Percentiles rank a stretch among this genome's conserved stretches.
Conservation (phyloP, 352 stramenopile genomes). For the Phytophthora cajani region DNA sequence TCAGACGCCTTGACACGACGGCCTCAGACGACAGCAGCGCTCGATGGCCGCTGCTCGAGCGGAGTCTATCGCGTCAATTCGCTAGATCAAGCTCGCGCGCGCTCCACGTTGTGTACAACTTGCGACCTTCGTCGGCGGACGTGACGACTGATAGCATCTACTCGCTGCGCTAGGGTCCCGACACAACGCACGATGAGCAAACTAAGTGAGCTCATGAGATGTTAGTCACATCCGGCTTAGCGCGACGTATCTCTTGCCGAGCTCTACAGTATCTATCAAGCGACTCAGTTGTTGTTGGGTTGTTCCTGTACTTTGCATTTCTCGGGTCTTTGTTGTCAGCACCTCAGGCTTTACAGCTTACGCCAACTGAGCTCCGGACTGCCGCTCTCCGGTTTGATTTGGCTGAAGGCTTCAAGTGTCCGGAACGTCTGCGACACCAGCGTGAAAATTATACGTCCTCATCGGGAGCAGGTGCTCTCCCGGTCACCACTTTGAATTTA, state of each 20-base stretch:
- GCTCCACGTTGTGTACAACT: conserved; percentile 27
- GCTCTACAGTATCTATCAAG: neutral
- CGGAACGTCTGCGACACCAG: conserved; percentile 3
- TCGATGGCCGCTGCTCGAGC: conserved; percentile 2
- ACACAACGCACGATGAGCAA: neutral
- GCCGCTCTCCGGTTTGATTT: neutral
- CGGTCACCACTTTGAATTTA: neutral
- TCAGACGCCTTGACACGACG: conserved; percentile 6
- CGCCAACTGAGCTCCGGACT: neutral
- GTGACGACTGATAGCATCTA: conserved; percentile 11
- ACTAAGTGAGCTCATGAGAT: conserved; percentile 6
- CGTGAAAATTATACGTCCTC: neutral
- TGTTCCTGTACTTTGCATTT: neutral
- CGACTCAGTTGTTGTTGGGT: neutral
- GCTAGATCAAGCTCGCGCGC: conserved; percentile 21
- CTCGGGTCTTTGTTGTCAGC: neutral
- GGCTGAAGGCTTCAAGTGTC: neutral
- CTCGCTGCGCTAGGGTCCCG: neutral
- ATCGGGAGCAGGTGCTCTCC: neutral
- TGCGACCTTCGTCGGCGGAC: conserved; percentile 4
- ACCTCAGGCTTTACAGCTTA: neutral
- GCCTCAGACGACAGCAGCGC: conserved; percentile 10
- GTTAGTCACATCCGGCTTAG: neutral
- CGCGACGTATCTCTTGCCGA: neutral
- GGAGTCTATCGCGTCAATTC: conserved; percentile 12